A percentile compares a stretch with the other conserved stretches of the same genome.
Conservation (phyloP, 257 asterid genomes). For the Ilex asprella region DNA sequence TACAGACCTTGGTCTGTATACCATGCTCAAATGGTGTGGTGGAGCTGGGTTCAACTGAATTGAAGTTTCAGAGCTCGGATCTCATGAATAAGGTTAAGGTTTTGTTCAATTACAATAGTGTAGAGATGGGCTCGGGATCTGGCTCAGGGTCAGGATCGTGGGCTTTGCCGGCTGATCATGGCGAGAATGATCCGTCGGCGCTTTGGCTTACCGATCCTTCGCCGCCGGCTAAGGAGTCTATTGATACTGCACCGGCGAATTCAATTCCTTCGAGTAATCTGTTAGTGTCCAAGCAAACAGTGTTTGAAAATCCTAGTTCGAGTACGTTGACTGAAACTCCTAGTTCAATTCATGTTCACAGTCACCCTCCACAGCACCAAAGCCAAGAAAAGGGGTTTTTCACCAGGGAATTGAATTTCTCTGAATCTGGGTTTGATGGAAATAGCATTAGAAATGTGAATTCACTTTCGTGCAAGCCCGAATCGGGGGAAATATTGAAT, state of each 20-base stretch:
- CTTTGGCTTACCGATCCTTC: conserved; percentile 25
- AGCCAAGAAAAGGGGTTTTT: background rate
- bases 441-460: background rate
- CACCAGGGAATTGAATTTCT: conserved; percentile 13
- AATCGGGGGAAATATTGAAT: conserved; percentile 19
- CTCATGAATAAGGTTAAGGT: conserved; percentile 22
- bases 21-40: conserved; percentile 26
- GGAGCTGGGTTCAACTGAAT: conserved; percentile 29
- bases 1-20: conserved; percentile 23
- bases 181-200: conserved; percentile 23
- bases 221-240: conserved; percentile 1
- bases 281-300: conserved; percentile 5
- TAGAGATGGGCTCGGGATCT: conserved; percentile 15
- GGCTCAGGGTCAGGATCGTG: conserved; percentile 16
- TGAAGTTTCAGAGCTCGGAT: conserved; percentile 20
- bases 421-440: conserved; percentile 4
- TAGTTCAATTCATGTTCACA: background rate
- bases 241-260: conserved; percentile 3
- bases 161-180: conserved; percentile 15
- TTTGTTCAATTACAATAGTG: conserved; percentile 19
- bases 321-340: background rate
- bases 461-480: conserved; percentile 15
- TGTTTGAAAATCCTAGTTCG: conserved; percentile 5
- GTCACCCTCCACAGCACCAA: background rate
- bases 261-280: conserved; percentile 4